These are phyloP conservation scores for Diaporthe caulivora DNA, from an alignment of 2,329 filamentous ascomycete genomes.

Conservation along the genomic window DNA sequence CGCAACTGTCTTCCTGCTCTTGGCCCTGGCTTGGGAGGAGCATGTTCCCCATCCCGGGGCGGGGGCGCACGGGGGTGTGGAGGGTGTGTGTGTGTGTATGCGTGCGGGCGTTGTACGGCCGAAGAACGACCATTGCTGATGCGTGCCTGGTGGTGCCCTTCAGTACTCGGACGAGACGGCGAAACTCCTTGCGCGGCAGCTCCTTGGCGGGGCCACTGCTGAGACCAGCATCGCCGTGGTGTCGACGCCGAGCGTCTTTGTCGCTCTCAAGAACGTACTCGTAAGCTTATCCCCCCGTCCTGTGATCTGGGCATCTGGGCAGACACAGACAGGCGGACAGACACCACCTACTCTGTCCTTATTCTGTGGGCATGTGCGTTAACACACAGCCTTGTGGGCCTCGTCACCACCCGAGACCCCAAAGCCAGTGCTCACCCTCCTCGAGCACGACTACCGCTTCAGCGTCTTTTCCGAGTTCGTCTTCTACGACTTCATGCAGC, in stretches of 20 bases:
- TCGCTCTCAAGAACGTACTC: conserved; percentile 79
- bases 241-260: conserved; percentile 82
- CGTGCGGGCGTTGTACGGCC: too few relatives aligned
- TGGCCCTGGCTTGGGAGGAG: background rate
- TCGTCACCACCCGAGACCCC: conserved; percentile 42
- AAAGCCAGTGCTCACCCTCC: conserved; percentile 71
- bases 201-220: conserved; percentile 71
- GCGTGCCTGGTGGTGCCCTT: background rate
- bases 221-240: conserved; percentile 75
- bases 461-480: conserved; percentile 80
- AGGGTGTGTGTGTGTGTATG: too few relatives aligned
- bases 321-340: too few relatives aligned
- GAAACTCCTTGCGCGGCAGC: conserved; percentile 69
- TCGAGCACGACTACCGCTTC: conserved; percentile 83
- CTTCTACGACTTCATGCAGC: conserved; percentile 79
- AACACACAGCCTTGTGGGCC: conserved; percentile 26
- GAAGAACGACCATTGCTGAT: background rate
- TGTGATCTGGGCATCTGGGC: conserved; percentile 2
- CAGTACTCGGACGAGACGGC: conserved; percentile 82
- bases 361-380: conserved; percentile 5
- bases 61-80: too few relatives aligned
- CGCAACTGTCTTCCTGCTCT: background rate
- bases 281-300: conserved; percentile 53
- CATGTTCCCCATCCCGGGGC: too few relatives aligned
- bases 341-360: background rate